Evolutionary conservation across 2,329 filamentous ascomycete genomes (phyloP).

Genomic region (Cryphonectria radicalis): DNA sequence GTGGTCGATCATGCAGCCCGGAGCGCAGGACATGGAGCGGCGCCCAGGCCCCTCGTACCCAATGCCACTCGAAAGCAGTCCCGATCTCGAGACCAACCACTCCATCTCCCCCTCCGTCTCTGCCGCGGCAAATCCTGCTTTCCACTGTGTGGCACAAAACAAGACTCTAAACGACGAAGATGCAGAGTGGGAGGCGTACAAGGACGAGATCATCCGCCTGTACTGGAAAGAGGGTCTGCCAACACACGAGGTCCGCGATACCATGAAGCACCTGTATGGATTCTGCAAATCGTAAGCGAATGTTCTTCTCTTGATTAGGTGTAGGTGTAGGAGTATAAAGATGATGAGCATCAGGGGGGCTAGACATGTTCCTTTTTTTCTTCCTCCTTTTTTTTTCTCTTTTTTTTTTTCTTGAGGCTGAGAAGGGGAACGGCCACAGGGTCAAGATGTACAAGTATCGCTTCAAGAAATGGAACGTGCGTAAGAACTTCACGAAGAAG

Average conservation of each 20-base stretch:
- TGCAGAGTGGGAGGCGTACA: conserved; percentile 4
- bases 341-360: not conserved
- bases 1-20: not conserved
- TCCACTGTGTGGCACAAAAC: not conserved
- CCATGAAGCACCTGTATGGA: conserved; percentile 13
- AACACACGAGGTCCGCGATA: conserved; percentile 1
- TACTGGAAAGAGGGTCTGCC: conserved; percentile 17
- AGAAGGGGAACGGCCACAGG: not conserved
- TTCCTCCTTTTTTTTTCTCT: not conserved
- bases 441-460: conserved; percentile 18
- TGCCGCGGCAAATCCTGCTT: not conserved
- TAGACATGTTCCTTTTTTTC: not conserved
- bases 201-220: conserved; percentile 9
- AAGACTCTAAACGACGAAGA: not conserved
- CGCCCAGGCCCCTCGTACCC: not conserved
- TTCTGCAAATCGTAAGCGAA: conserved; percentile 20
- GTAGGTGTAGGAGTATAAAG: not conserved
- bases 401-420: not conserved
- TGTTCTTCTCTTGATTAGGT: not conserved
- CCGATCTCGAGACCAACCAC: not conserved
- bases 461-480: conserved; percentile 19
- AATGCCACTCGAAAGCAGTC: not conserved
- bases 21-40: too few relatives aligned
- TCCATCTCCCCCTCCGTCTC: not conserved
- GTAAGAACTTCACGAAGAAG: conserved; percentile 19